Conservation (phyloP, 805 yeast species). For the Metschnikowia bowlesiae region DNA sequence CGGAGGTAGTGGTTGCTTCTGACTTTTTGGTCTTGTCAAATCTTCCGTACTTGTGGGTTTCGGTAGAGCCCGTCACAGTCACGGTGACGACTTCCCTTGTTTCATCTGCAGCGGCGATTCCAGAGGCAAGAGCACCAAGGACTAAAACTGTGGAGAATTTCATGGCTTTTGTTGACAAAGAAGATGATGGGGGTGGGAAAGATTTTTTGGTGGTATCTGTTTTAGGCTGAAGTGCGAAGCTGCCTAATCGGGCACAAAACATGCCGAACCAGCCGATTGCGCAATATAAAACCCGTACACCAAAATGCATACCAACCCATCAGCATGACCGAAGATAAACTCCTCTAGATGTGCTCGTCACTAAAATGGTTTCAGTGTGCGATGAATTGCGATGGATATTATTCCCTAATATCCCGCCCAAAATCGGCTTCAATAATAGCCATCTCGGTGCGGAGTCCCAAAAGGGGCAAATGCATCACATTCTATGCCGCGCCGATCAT, state of each 20-base stretch:
- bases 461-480: background rate
- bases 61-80: constrained; percentile 16
- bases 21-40: constrained; percentile 20
- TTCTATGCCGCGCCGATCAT: background rate
- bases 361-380: no score
- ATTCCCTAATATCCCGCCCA: background rate
- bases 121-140: constrained; percentile 15
- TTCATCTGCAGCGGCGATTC: constrained; percentile 14
- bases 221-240: constrained; percentile 15
- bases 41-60: constrained; percentile 21
- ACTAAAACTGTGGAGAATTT: constrained; percentile 16
- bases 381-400: no score
- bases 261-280: constrained; percentile 14
- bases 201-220: constrained; percentile 7
- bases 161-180: constrained; percentile 6
- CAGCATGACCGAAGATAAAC: background rate
- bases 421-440: background rate
- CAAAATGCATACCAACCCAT: background rate
- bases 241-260: constrained; percentile 15
- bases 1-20: constrained; percentile 12
- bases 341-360: background rate
- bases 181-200: background rate
- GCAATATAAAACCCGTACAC: background rate
- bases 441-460: background rate
- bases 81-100: constrained; percentile 15